Conservation (phyloP, 2,329 filamentous ascomycete species). For the Acrodontium crateriforme region DNA sequence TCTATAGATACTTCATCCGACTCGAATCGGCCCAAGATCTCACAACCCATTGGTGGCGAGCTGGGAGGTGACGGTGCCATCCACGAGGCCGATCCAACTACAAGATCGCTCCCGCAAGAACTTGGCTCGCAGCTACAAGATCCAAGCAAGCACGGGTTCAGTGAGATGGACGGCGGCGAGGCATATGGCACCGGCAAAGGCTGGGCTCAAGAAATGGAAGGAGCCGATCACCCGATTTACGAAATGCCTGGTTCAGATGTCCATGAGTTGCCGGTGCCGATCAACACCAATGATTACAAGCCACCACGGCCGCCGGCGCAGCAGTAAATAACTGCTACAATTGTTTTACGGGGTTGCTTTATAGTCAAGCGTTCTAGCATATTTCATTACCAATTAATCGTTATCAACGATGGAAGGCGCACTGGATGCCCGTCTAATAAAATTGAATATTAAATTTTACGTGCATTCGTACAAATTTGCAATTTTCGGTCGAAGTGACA, state of each 20-base stretch:
- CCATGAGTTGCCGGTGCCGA: constrained; percentile 11
- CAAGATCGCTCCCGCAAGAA: constrained; percentile 15
- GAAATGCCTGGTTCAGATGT: constrained; percentile 16
- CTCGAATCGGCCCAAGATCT: constrained; percentile 14
- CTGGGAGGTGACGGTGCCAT: constrained; percentile 20
- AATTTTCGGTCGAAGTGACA: no score
- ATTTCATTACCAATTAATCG: no score
- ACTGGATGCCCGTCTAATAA: no score
- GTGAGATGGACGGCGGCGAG: constrained; percentile 18
- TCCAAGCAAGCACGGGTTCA: constrained; percentile 20
- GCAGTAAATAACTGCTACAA: no score
- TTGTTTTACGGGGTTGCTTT: no score
- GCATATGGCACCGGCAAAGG: constrained; percentile 10
- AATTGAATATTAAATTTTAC: no score
- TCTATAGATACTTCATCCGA: constrained; percentile 4
- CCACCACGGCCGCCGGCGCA: no score
- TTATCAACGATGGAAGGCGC: no score
- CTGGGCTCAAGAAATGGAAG: constrained; percentile 13
- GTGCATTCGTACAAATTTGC: no score
- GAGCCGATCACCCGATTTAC: constrained; percentile 10
- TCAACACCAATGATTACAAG: no score
- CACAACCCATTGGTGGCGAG: constrained; percentile 20
- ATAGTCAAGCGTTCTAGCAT: no score
- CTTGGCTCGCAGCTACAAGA: constrained; percentile 19
- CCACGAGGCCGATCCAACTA: constrained; percentile 19